These are phyloP conservation scores for Sclerotinia minor DNA, from an alignment of 2,329 filamentous ascomycete species.

Conservation along the genomic window DNA sequence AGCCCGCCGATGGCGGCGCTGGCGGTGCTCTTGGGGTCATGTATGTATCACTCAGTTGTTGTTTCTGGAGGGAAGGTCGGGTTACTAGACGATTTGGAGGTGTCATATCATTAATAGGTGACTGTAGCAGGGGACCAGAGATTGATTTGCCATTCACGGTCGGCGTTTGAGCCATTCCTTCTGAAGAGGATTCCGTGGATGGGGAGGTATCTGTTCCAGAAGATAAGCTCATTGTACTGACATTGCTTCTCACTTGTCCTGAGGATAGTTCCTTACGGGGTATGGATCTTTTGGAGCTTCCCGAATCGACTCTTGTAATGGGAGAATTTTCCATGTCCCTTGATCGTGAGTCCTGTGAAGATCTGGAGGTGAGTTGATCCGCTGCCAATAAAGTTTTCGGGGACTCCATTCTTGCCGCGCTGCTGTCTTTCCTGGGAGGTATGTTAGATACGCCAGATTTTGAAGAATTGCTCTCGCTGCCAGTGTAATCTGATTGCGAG, in stretches of 20 bases:
- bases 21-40: constrained; percentile 43
- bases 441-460: constrained; percentile 34
- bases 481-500: constrained; percentile 44
- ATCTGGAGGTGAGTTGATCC: constrained; percentile 49
- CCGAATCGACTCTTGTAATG: constrained; percentile 57
- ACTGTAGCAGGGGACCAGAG: constrained; percentile 37
- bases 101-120: constrained; percentile 35
- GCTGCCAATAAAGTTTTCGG: constrained; percentile 40
- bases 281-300: constrained; percentile 48
- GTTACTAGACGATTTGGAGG: constrained; percentile 38
- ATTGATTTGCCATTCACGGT: constrained; percentile 41
- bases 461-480: constrained; percentile 41
- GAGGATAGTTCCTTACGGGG: constrained; percentile 62
- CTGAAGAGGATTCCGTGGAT: constrained; percentile 40
- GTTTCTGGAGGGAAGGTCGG: constrained; percentile 46
- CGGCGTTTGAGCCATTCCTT: constrained; percentile 37
- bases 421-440: constrained; percentile 30
- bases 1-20: constrained; percentile 42
- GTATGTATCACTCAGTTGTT: constrained; percentile 43
- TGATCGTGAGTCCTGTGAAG: constrained; percentile 59
- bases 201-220: constrained; percentile 40
- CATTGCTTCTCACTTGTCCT: constrained; percentile 32
- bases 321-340: constrained; percentile 53
- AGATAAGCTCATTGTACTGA: constrained; percentile 35
- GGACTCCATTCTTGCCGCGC: constrained; percentile 32